A percentile compares a stretch with the other conserved stretches of the same genome.
phyloP scores from a whole-genome alignment of 768 basidiomycete species.

The Chlorophyllum brunneum region DNA sequence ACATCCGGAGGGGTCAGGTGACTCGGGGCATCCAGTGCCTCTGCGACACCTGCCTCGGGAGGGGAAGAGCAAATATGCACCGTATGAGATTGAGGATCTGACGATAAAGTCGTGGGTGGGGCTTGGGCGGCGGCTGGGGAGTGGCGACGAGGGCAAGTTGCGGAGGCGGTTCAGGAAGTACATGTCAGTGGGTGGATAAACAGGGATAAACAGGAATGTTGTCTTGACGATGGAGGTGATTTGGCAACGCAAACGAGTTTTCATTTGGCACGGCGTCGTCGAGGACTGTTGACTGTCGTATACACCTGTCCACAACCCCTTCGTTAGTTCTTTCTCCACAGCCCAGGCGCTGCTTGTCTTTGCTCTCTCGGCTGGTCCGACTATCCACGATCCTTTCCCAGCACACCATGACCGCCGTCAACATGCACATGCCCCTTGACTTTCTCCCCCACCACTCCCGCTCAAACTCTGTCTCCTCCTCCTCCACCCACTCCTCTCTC shows the following conservation, averaged over 20 bases:
- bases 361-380: slow-evolving; percentile 58
- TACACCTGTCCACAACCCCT: slow-evolving; percentile 21
- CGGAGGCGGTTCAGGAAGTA: slow-evolving; percentile 62
- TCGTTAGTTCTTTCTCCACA: slow-evolving; percentile 19
- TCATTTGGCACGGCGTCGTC: slow-evolving; percentile 24
- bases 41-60: slow-evolving; percentile 48
- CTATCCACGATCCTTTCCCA: slow-evolving; percentile 24
- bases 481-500: slow-evolving; percentile 66
- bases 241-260: slow-evolving; percentile 29
- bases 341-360: slow-evolving; percentile 21
- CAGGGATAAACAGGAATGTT: slow-evolving; percentile 29
- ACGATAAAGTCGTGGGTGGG: slow-evolving; percentile 73
- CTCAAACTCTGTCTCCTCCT: slow-evolving; percentile 75
- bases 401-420: slow-evolving; percentile 63
- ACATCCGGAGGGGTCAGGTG: slow-evolving; percentile 28
- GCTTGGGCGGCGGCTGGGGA: slow-evolving; percentile 59
- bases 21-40: slow-evolving; percentile 48
- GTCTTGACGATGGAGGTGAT: slow-evolving; percentile 39
- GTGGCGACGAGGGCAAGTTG: slow-evolving; percentile 46
- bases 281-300: background rate
- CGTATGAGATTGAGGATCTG: slow-evolving; percentile 73
- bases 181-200: slow-evolving; percentile 64
- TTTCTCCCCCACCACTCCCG: slow-evolving; percentile 70
- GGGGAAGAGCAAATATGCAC: slow-evolving; percentile 50
- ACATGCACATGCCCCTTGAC: slow-evolving; percentile 73